Percentiles rank a stretch among this genome's conserved stretches.
Conservation (phyloP, 345 rosid species). For the Mercurialis annua region DNA sequence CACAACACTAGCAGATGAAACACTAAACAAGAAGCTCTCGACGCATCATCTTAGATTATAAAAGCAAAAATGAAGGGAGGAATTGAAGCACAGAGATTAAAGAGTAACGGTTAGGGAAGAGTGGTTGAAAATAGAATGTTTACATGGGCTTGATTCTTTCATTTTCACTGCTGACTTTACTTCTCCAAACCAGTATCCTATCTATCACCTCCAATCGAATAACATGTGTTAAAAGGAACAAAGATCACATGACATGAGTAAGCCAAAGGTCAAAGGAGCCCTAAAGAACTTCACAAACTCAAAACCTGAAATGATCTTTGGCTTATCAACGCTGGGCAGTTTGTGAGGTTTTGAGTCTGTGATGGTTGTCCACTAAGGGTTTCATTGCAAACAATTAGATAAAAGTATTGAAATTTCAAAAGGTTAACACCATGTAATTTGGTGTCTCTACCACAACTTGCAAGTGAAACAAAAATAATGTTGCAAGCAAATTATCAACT, state of each 20-base stretch:
- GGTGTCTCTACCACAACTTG: conserved; percentile 1
- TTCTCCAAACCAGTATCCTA: neutral
- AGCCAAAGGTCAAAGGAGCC: too few relatives aligned
- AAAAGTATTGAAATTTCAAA: neutral
- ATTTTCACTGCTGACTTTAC: too few relatives aligned
- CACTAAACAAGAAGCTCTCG: neutral
- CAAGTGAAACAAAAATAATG: neutral
- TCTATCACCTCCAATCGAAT: neutral
- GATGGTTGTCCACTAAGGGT: neutral
- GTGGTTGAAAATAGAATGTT: neutral
- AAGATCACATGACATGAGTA: too few relatives aligned
- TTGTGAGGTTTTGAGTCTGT: too few relatives aligned
- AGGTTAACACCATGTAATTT: neutral
- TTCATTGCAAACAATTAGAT: neutral
- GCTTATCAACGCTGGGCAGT: too few relatives aligned
- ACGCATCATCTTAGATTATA: neutral
- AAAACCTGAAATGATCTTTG: too few relatives aligned
- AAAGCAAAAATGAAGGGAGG: neutral
- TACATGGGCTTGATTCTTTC: neutral
- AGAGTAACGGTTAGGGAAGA: neutral
- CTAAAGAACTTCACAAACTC: too few relatives aligned
- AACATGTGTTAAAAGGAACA: too few relatives aligned
- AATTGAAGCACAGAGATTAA: neutral
- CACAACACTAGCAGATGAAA: too few relatives aligned
- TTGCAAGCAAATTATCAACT: neutral